Percentiles rank a stretch among this genome's conserved stretches.
Conservation (phyloP, 140 eudicot species). For the Bidens hawaiensis region DNA sequence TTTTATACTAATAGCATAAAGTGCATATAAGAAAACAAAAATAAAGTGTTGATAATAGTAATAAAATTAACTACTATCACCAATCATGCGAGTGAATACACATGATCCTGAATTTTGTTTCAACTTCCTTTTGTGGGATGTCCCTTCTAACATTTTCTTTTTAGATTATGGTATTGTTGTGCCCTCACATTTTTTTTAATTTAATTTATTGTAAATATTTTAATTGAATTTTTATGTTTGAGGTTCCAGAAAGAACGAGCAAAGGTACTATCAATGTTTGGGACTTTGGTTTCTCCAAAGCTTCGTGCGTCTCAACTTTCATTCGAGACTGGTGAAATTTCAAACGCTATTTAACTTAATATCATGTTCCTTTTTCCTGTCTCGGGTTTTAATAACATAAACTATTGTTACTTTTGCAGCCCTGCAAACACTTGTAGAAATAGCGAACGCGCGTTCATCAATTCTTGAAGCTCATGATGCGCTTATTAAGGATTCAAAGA, state of each 20-base stretch:
- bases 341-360: neutral
- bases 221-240: neutral
- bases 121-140: neutral
- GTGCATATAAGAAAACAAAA: too few species aligned
- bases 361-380: neutral
- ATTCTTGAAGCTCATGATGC: slow-evolving; percentile 55
- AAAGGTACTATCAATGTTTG: slow-evolving; percentile 72
- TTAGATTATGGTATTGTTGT: neutral
- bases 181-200: neutral
- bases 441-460: slow-evolving; percentile 65
- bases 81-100: too few species aligned
- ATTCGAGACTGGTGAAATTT: slow-evolving; percentile 71
- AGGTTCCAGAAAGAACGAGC: slow-evolving; percentile 65
- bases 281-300: slow-evolving; percentile 84
- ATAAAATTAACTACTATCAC: too few species aligned
- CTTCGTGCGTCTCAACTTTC: slow-evolving; percentile 79
- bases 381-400: neutral
- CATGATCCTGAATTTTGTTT: too few species aligned
- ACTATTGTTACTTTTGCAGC: slow-evolving; percentile 39
- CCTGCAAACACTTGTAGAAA: slow-evolving; percentile 66
- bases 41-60: too few species aligned
- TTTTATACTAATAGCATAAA: too few species aligned
- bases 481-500: slow-evolving; percentile 40
- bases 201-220: neutral
- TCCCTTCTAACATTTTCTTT: neutral